Percentiles rank a stretch among this genome's conserved stretches.
Evolutionary conservation across 148 eudicot species (phyloP).

Genomic region (Fagopyrum esculentum): DNA sequence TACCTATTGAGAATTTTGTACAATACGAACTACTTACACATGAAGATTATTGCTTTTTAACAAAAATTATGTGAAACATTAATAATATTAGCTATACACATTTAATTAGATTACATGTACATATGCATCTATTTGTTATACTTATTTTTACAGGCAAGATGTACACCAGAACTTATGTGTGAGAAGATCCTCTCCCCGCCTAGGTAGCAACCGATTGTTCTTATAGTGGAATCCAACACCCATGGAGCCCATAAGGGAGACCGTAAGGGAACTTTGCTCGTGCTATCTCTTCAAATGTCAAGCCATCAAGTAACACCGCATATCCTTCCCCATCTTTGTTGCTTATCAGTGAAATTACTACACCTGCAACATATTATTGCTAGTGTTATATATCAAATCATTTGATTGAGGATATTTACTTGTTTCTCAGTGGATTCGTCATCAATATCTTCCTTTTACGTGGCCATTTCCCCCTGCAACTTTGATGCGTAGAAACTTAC

Average conservation of each 20-base stretch:
- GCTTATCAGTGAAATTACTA: slow-evolving; percentile 79
- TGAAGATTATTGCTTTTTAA: not conserved
- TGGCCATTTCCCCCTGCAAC: not conserved
- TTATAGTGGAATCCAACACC: slow-evolving; percentile 77
- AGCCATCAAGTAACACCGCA: slow-evolving; percentile 70
- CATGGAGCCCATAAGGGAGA: slow-evolving; percentile 94
- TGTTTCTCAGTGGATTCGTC: not conserved
- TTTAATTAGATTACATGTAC: not conserved
- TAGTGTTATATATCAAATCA: not conserved
- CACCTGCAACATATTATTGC: slow-evolving; percentile 35
- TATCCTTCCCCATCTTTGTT: slow-evolving; percentile 86
- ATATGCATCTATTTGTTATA: slow-evolving; percentile 6
- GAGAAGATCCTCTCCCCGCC: slow-evolving; percentile 3
- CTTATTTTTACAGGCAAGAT: not conserved
- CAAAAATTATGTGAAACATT: not conserved
- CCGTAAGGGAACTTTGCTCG: slow-evolving; percentile 95
- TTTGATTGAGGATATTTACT: not conserved
- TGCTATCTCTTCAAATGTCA: slow-evolving; percentile 79
- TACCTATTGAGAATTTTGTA: not conserved
- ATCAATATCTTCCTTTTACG: too few relatives aligned
- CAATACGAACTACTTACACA: not conserved
- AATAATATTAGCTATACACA: not conserved
- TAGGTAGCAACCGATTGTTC: not conserved
- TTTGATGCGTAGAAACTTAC: slow-evolving; percentile 23
- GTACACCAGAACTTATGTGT: not conserved